Base-by-base conservation (phyloP, 805 yeast genomes). In the Vanderwaltozyma verrucispora region DNA sequence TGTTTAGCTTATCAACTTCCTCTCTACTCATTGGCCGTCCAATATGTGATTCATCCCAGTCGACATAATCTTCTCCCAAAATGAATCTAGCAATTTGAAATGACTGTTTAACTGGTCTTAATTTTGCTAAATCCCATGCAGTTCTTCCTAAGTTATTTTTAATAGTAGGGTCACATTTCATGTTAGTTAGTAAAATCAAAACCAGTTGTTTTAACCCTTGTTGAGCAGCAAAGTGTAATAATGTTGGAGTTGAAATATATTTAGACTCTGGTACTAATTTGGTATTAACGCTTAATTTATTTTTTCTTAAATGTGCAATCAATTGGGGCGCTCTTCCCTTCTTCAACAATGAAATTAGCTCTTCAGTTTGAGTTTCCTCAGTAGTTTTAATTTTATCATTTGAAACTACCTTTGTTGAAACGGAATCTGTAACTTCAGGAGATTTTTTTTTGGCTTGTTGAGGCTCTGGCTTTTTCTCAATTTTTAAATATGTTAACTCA, bases 291-390 rank as follows among this genome's bases (percentile, higher is more conserved):
- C 68, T 63, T 1, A 83, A 55, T 1, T 69, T 67, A 48, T 84
- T 68, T 43, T 75, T 73, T 40, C 69, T 71, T 36, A 88, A 42
- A 50, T 75, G 83, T 1, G 75, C 61, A 1, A 80, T 61, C 30
- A 92, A 55, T 21, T 81, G 72, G 1, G 95, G 94, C 0, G 87
- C 83, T 48, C 78, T 80, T 4, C 86, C 80, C 47, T 78, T 80
- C 49, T 77, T 81, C 42, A 89, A 53, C 20, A 79, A 63, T 2
- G 66, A 57, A 1, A 79, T 55, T 10, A 87, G 49, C 43, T 84
- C 87, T 15, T 50, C 54, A 0, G 94, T 68, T 30, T 72, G 75
- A 31, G 53, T 60, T 30, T 72, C 86, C 8, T 59, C 63, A 12
- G 51, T 64, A 0, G 66, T 35, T 4, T n/a, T n/a, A n/a, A 39